These are phyloP conservation scores for Xylaria castorea DNA, from an alignment of 495 filamentous ascomycete genomes.

Conservation along the genomic window DNA sequence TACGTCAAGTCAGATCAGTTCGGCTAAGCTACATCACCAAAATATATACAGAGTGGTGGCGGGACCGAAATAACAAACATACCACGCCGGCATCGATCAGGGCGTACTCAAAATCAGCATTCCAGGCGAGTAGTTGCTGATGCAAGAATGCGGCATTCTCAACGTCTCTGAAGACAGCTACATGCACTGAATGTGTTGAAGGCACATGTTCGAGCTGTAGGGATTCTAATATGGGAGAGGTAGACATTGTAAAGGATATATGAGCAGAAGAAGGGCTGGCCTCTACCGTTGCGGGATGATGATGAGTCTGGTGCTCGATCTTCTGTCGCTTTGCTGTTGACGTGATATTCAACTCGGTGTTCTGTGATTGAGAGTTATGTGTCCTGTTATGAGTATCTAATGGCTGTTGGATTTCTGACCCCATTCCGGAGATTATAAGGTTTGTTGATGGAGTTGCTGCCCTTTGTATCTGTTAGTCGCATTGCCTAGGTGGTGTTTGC, in stretches of 20 bases:
- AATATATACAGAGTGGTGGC: too few species aligned
- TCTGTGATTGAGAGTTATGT: not conserved
- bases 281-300: not conserved
- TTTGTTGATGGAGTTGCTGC: not conserved
- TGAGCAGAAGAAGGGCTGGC: not conserved
- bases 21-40: too few species aligned
- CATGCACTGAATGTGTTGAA: conserved; percentile 66
- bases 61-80: conserved; percentile 11
- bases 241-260: not conserved
- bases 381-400: not conserved
- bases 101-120: conserved; percentile 87
- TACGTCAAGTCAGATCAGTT: too few species aligned
- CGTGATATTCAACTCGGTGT: not conserved
- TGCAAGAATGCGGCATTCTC: conserved; percentile 78
- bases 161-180: conserved; percentile 76
- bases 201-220: conserved; percentile 76
- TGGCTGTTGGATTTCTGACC: not conserved
- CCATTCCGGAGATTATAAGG: conserved; percentile 13
- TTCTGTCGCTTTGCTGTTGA: conserved; percentile 23
- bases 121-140: conserved; percentile 79
- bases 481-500: not conserved
- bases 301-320: conserved; percentile 16
- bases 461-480: not conserved
- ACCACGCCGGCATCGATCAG: conserved; percentile 75
- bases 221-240: conserved; percentile 46